Evolutionary conservation across 352 stramenopile species (phyloP).

Genomic region (Phytophthora aleatoria): DNA sequence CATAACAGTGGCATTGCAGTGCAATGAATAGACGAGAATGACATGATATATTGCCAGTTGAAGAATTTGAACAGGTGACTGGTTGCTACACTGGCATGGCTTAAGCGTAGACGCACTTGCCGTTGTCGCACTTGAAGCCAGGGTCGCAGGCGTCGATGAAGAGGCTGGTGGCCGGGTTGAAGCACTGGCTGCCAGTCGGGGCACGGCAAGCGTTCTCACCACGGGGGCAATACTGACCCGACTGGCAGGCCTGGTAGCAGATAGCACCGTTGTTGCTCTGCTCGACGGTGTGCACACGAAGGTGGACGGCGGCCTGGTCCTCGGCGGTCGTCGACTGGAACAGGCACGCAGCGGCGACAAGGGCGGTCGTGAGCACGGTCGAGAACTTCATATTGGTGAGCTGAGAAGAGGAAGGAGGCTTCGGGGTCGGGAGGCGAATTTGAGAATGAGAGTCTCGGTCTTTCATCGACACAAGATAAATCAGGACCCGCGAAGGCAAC

Average conservation of each 20-base stretch:
- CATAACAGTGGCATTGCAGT: background rate
- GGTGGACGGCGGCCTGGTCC: constrained; percentile 28
- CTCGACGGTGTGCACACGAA: constrained; percentile 33
- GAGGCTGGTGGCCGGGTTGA: constrained; percentile 38
- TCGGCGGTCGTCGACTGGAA: constrained; percentile 15
- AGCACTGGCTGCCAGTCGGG: constrained; percentile 24
- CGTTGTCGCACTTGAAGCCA: constrained; percentile 38
- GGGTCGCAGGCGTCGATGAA: constrained; percentile 25
- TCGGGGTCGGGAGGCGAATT: constrained; percentile 12
- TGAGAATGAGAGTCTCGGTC: background rate
- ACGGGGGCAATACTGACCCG: constrained; percentile 29
- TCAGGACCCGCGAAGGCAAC: background rate
- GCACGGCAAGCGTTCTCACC: constrained; percentile 25
- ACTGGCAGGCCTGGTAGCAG: constrained; percentile 28
- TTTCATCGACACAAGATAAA: background rate
- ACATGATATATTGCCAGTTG: constrained; percentile 12
- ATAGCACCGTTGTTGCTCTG: constrained; percentile 13
- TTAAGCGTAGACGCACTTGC: constrained; percentile 44
- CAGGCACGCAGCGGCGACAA: constrained; percentile 26
- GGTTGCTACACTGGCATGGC: background rate
- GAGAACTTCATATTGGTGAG: constrained; percentile 39
- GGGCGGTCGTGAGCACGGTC: constrained; percentile 22
- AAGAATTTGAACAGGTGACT: constrained; percentile 8
- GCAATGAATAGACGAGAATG: background rate
- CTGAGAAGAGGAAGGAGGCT: constrained; percentile 18